Conservation (phyloP, 2,329 filamentous ascomycete species). For the Dryadomyces quercivorus region DNA sequence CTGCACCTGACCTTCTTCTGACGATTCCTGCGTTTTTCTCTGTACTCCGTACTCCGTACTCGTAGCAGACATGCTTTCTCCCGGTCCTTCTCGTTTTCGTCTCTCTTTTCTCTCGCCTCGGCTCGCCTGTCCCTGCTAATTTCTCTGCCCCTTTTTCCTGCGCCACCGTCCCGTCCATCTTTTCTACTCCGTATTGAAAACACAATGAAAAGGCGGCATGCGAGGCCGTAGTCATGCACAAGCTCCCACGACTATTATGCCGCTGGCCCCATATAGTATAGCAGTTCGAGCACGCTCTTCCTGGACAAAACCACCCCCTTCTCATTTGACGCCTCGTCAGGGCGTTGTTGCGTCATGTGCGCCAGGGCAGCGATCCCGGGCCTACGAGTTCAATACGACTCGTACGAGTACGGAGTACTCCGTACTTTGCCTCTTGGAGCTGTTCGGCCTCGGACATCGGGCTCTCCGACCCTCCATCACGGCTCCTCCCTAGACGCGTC, state of each 20-base stretch:
- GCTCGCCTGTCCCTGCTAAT: neutral
- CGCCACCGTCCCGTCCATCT: neutral
- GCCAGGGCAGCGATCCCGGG: no score
- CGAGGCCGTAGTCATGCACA: neutral
- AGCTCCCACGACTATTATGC: no score
- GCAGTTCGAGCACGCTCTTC: no score
- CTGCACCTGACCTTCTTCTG: no score
- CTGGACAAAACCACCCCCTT: neutral
- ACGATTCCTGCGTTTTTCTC: no score
- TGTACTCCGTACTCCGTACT: neutral
- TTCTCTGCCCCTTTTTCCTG: conserved; percentile 1
- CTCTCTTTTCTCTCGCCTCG: neutral
- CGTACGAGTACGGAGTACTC: neutral
- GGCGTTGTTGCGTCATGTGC: neutral
- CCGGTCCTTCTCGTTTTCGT: neutral
- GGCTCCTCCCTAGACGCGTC: no score
- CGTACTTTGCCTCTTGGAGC: no score
- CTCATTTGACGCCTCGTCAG: neutral
- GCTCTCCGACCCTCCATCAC: no score
- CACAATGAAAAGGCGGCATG: neutral
- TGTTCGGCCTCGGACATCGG: no score
- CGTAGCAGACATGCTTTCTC: neutral
- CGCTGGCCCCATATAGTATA: no score
- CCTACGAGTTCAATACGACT: neutral
- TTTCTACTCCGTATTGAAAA: neutral